A percentile compares a stretch with the other conserved stretches of the same genome.
These are phyloP conservation scores for Quercus lobata DNA, from an alignment of 331 rosid genomes.

Conservation along the genomic window DNA sequence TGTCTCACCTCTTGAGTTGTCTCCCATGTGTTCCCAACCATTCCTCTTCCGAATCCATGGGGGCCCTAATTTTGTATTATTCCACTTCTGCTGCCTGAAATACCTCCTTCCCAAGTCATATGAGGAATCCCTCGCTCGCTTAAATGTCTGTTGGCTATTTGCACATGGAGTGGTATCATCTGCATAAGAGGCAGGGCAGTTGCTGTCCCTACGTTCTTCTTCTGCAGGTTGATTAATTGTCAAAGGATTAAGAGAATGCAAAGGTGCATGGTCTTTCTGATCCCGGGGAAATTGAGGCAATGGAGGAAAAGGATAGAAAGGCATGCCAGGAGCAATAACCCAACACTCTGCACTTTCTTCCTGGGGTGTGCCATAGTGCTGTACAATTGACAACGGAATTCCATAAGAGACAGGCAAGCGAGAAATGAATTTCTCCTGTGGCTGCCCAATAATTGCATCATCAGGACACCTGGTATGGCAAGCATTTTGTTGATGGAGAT, in stretches of 20 bases:
- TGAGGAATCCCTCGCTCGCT: conserved; percentile 54
- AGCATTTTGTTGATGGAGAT: conserved; percentile 29
- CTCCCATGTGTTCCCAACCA: conserved; percentile 50
- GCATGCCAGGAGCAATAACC: conserved; percentile 85
- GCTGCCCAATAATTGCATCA: conserved; percentile 51
- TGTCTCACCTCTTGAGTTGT: conserved; percentile 34
- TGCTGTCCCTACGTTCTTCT: conserved; percentile 23
- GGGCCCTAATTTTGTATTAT: conserved; percentile 48
- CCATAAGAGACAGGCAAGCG: conserved; percentile 78
- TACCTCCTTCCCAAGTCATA: conserved; percentile 59
- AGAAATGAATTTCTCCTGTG: conserved; percentile 71
- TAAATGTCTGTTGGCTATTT: conserved; percentile 26
- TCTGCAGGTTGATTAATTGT: conserved; percentile 34
- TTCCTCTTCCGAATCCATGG: conserved; percentile 51
- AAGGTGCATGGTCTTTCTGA: conserved; percentile 36
- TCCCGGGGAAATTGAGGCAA: conserved; percentile 60
- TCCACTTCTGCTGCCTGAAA: conserved; percentile 91
- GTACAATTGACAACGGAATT: conserved; percentile 62
- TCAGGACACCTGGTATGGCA: conserved; percentile 29
- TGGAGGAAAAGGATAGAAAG: conserved; percentile 92
- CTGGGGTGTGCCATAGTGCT: conserved; percentile 57
- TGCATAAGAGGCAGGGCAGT: conserved; percentile 28
- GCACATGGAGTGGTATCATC: conserved; percentile 40
- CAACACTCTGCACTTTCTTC: conserved; percentile 55
- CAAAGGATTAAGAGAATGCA: conserved; percentile 26